Evolutionary conservation across 2,329 filamentous ascomycete species (phyloP).

Genomic region (Dendrostoma leiphaemia): DNA sequence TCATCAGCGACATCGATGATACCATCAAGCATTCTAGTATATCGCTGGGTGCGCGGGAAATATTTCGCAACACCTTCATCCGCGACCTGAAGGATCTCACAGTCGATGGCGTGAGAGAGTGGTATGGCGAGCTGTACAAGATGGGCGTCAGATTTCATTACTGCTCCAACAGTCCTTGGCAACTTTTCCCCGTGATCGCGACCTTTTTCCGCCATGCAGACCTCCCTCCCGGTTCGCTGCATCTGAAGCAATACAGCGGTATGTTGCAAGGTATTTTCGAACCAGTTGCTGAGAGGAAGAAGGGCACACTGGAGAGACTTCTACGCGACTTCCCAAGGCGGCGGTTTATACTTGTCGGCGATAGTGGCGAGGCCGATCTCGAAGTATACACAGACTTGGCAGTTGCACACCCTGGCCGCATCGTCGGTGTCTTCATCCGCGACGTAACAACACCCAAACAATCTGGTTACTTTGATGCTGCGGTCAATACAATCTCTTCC

Average conservation of each 20-base stretch:
- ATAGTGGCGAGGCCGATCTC: slow-evolving; percentile 94
- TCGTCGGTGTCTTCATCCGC: slow-evolving; percentile 87
- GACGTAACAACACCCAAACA: slow-evolving; percentile 83
- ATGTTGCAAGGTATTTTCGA: slow-evolving; percentile 99
- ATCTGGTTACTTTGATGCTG: slow-evolving; percentile 74
- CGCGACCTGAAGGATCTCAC: slow-evolving; percentile 78
- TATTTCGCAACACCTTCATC: slow-evolving; percentile 94
- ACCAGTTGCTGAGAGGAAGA: slow-evolving; percentile 92
- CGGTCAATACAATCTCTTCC: slow-evolving; percentile 31
- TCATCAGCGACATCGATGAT: slow-evolving; percentile 98
- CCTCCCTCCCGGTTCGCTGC: slow-evolving; percentile 84
- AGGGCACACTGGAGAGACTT: slow-evolving; percentile 80
- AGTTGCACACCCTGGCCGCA: slow-evolving; percentile 74
- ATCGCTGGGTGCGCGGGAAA: slow-evolving; percentile 80
- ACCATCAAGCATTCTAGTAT: slow-evolving; percentile 97
- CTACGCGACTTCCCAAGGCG: slow-evolving; percentile 86
- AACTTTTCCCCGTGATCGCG: slow-evolving; percentile 85
- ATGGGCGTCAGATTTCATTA: slow-evolving; percentile 91
- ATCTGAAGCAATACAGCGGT: slow-evolving; percentile 92
- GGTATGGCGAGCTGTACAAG: slow-evolving; percentile 76
- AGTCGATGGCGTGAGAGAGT: slow-evolving; percentile 83
- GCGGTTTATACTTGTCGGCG: slow-evolving; percentile 87
- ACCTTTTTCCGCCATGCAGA: slow-evolving; percentile 80
- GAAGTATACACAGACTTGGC: slow-evolving; percentile 97
- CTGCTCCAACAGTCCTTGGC: slow-evolving; percentile 99